phyloP scores from a whole-genome alignment of 805 yeast genomes.

The Metschnikowia reukaufii region DNA sequence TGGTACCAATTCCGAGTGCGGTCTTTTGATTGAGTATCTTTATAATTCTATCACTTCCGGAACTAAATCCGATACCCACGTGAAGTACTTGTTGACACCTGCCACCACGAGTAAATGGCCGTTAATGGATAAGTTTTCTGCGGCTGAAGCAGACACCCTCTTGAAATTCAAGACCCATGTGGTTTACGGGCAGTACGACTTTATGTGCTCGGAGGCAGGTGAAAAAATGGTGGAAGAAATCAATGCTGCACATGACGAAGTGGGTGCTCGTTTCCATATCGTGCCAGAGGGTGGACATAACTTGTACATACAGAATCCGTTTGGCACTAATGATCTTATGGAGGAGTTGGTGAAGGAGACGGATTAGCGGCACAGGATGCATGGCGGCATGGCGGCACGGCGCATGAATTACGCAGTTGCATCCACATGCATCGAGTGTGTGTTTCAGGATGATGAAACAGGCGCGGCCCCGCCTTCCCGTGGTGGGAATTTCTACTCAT shows the following conservation, averaged over 20 bases:
- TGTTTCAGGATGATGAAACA: background rate
- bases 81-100: constrained; percentile 53
- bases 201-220: constrained; percentile 67
- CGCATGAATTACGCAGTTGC: background rate
- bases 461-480: background rate
- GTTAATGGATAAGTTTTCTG: constrained; percentile 53
- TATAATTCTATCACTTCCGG: constrained; percentile 42
- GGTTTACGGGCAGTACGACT: constrained; percentile 70
- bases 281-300: constrained; percentile 44
- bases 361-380: constrained; percentile 2
- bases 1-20: constrained; percentile 40
- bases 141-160: constrained; percentile 22
- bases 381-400: too few species aligned
- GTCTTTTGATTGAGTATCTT: constrained; percentile 39
- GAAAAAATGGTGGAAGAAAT: constrained; percentile 27
- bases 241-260: constrained; percentile 9
- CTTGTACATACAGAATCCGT: constrained; percentile 46
- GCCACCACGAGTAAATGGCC: constrained; percentile 67
- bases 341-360: constrained; percentile 15
- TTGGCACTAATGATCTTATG: constrained; percentile 36
- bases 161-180: constrained; percentile 40
- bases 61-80: constrained; percentile 39
- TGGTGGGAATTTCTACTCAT: background rate
- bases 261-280: constrained; percentile 15
- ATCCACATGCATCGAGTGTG: background rate